Evolutionary conservation across 169 alveolate species (phyloP).

Genomic region (Plasmodium malariae): DNA sequence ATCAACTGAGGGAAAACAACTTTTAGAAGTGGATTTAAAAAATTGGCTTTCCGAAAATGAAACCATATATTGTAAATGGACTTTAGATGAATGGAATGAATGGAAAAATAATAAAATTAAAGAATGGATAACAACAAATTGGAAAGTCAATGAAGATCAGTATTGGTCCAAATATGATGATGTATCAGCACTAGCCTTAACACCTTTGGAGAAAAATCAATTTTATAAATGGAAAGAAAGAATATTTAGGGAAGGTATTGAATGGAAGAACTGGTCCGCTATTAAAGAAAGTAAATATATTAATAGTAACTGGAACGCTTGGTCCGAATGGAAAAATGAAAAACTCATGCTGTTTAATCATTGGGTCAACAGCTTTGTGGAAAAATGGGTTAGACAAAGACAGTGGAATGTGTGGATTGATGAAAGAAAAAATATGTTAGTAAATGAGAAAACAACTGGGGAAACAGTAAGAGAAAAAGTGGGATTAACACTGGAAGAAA

Average conservation of each 20-base stretch:
- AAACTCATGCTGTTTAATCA: slow-evolving; percentile 14
- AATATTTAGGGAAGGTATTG: slow-evolving; percentile 30
- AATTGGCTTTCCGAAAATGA: slow-evolving; percentile 14
- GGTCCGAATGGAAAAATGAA: slow-evolving; percentile 50
- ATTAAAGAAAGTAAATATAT: slow-evolving; percentile 16
- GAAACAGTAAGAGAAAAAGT: too few species aligned
- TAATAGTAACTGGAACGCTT: slow-evolving; percentile 16
- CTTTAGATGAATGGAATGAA: slow-evolving; percentile 33
- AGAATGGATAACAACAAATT: slow-evolving; percentile 29
- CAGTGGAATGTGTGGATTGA: slow-evolving; percentile 37
- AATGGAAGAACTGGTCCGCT: slow-evolving; percentile 37
- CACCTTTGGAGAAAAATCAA: neutral
- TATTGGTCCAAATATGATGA: slow-evolving; percentile 34
- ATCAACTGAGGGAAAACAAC: slow-evolving; percentile 32
- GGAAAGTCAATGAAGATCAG: slow-evolving; percentile 28
- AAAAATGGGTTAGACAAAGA: slow-evolving; percentile 23
- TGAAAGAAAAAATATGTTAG: too few species aligned
- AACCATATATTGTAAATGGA: slow-evolving; percentile 30
- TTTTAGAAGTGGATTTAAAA: slow-evolving; percentile 25
- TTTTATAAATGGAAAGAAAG: slow-evolving; percentile 38
- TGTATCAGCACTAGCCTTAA: neutral
- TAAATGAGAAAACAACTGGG: too few species aligned
- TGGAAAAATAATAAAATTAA: slow-evolving; percentile 33
- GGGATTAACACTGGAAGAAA: too few species aligned
- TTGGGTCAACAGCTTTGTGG: neutral